Conservation (phyloP, 176 grass and related monocot genomes). For the Eragrostis nindensis region DNA sequence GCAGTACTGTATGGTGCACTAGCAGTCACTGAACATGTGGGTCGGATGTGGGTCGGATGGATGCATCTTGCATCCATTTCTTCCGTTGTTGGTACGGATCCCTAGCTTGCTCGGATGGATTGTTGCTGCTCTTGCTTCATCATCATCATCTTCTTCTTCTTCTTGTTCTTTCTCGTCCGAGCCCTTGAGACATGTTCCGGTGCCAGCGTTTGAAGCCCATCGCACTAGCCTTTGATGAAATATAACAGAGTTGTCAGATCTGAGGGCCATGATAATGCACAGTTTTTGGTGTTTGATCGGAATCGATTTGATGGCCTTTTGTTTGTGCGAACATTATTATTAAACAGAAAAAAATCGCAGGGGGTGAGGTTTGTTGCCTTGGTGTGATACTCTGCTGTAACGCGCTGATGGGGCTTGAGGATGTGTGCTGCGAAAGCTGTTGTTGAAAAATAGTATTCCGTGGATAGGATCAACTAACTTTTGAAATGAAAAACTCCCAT, state of each 20-base stretch:
- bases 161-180: background rate
- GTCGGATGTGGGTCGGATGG: too few relatives aligned
- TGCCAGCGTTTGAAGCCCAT: conserved; percentile 37
- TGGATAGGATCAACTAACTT: background rate
- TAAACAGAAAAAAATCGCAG: background rate
- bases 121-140: background rate
- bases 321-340: background rate
- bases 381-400: background rate
- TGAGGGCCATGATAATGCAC: conserved; percentile 12
- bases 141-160: background rate
- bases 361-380: background rate
- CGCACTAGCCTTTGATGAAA: conserved; percentile 31
- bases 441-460: background rate
- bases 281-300: background rate
- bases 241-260: background rate
- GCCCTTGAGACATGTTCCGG: background rate
- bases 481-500: background rate
- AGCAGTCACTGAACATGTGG: background rate
- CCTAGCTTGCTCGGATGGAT: conserved; percentile 10
- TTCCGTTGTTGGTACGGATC: background rate
- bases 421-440: background rate
- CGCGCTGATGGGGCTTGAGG: background rate
- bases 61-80: background rate
- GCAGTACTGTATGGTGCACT: too few relatives aligned
- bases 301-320: background rate